Percentiles rank a stretch among this genome's conserved stretches.
These are phyloP conservation scores for Mycena floridula DNA, from an alignment of 768 basidiomycete species.

Conservation along the genomic window DNA sequence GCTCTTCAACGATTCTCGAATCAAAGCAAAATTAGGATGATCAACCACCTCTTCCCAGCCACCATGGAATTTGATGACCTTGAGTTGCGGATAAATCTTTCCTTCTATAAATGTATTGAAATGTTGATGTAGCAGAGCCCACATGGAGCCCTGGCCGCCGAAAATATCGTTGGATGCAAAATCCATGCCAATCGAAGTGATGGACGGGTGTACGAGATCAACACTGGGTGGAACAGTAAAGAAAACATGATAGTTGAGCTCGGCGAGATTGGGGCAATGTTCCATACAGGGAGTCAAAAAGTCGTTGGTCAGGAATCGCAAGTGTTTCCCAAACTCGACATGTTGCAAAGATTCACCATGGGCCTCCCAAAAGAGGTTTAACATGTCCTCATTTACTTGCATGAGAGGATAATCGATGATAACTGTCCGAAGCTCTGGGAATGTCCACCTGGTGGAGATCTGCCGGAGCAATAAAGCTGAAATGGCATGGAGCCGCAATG, in stretches of 20 bases:
- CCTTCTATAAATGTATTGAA: constrained; percentile 36
- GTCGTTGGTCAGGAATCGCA: constrained; percentile 48
- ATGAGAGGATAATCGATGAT: constrained; percentile 43
- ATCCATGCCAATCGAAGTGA: constrained; percentile 47
- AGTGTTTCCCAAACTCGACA: constrained; percentile 53
- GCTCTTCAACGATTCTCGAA: constrained; percentile 23
- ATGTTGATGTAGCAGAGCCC: constrained; percentile 40
- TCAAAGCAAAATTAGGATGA: constrained; percentile 30
- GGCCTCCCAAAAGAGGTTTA: constrained; percentile 41
- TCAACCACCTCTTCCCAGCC: constrained; percentile 38
- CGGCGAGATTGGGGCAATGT: constrained; percentile 37
- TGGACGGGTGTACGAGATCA: constrained; percentile 17
- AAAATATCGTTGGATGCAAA: constrained; percentile 39
- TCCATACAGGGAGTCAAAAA: constrained; percentile 39
- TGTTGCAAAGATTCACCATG: constrained; percentile 45
- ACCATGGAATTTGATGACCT: constrained; percentile 34
- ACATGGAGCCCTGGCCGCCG: constrained; percentile 25
- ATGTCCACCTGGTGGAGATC: constrained; percentile 38
- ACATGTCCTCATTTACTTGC: constrained; percentile 21
- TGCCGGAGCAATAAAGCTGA: constrained; percentile 47
- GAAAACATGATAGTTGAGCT: constrained; percentile 51
- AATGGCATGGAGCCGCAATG: constrained; percentile 44
- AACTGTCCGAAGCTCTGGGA: constrained; percentile 48
- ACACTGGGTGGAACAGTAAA: constrained; percentile 31
- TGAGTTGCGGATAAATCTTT: constrained; percentile 38